Conservation (phyloP, 371 early-diverging fungal species). For the Mitosporidium daphniae region DNA sequence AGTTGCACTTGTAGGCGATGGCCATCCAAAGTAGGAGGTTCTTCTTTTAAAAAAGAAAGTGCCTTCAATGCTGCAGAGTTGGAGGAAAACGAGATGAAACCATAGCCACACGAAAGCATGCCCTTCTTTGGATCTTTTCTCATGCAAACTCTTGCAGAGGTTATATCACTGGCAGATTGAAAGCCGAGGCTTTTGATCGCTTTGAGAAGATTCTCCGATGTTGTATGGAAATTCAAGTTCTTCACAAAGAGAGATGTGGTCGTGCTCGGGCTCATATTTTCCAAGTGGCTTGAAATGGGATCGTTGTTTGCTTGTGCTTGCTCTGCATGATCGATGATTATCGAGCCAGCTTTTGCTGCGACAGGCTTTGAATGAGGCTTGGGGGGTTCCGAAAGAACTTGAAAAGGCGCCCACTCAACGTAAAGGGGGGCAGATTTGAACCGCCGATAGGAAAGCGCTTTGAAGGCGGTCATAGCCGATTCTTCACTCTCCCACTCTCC, state of each 20-base stretch:
- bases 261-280: not conserved
- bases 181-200: too few species aligned
- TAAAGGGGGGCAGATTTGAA: constrained; percentile 54
- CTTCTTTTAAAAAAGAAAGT: too few species aligned
- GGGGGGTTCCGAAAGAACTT: not conserved
- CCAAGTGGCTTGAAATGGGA: not conserved
- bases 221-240: constrained; percentile 57
- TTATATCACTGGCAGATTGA: too few species aligned
- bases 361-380: not conserved
- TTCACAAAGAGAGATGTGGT: constrained; percentile 32
- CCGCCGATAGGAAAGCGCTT: constrained; percentile 41
- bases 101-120: too few species aligned
- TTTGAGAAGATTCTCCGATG: constrained; percentile 26
- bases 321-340: not conserved
- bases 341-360: not conserved
- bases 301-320: not conserved
- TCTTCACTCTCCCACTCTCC: constrained; percentile 52
- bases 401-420: constrained; percentile 50
- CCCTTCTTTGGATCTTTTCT: too few species aligned
- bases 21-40: too few species aligned
- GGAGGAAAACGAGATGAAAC: too few species aligned
- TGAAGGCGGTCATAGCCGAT: constrained; percentile 58
- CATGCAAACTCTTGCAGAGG: too few species aligned
- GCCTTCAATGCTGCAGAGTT: too few species aligned
- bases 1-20: too few species aligned